Conservation (phyloP, 2,329 filamentous ascomycete genomes). For the Epichloe sylvatica region DNA sequence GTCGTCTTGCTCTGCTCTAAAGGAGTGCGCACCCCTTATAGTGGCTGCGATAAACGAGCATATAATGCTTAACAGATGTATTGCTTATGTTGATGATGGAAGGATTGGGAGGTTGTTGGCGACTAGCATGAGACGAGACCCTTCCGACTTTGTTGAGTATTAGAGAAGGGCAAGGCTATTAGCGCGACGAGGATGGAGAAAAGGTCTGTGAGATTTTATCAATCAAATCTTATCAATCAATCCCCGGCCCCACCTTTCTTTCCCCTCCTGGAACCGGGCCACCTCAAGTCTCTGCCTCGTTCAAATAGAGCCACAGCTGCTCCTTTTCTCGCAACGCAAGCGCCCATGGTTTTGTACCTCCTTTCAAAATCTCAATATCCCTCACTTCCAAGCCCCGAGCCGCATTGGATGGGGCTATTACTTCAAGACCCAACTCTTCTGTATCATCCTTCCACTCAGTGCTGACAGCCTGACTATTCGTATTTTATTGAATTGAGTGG, state of each 20-base stretch:
- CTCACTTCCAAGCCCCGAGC: background rate
- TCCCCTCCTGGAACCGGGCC: slow-evolving; percentile 22
- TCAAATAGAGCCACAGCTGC: slow-evolving; percentile 6
- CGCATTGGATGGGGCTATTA: background rate
- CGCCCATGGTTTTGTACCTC: background rate
- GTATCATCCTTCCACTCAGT: background rate
- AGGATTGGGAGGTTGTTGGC: background rate
- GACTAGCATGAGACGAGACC: too few relatives aligned
- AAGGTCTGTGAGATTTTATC: slow-evolving; percentile 19
- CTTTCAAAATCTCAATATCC: background rate
- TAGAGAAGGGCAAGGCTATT: background rate
- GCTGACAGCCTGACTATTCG: background rate
- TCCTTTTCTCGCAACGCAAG: slow-evolving; percentile 1
- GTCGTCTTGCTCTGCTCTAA: too few relatives aligned
- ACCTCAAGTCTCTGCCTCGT: slow-evolving; percentile 3
- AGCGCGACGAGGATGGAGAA: background rate
- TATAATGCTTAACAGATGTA: background rate
- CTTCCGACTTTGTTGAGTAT: too few relatives aligned
- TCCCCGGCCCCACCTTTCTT: slow-evolving; percentile 19
- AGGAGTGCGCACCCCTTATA: too few relatives aligned
- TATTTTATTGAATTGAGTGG: background rate
- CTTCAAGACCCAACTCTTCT: background rate
- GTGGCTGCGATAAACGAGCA: too few relatives aligned
- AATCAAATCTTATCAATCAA: slow-evolving; percentile 37
- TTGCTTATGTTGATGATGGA: background rate